Conservation (phyloP, 441 rosid genomes). For the Oxalis stricta region DNA sequence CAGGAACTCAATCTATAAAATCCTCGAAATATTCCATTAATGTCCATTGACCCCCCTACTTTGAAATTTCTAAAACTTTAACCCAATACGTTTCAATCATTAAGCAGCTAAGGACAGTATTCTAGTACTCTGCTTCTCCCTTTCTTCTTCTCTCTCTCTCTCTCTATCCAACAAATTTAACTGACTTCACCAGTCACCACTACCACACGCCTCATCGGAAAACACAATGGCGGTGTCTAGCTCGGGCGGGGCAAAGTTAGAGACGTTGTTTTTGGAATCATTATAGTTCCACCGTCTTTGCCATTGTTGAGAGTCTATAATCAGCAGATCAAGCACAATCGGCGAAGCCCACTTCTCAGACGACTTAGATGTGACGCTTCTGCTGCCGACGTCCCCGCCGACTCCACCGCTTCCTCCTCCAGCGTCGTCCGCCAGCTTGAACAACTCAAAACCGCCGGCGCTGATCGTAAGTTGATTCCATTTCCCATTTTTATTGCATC, state of each 20-base stretch:
- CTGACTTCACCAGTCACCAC: background rate
- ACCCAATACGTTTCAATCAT: too few relatives aligned
- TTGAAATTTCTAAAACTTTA: too few relatives aligned
- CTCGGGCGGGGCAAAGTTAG: conserved; percentile 31
- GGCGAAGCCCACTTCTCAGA: conserved; percentile 17
- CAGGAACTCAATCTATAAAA: too few relatives aligned
- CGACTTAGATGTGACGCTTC: conserved; percentile 41
- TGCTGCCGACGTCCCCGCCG: conserved; percentile 19
- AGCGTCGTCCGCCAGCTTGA: conserved; percentile 68
- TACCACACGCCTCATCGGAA: conserved; percentile 3
- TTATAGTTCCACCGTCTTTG: conserved; percentile 23
- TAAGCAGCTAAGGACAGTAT: too few relatives aligned
- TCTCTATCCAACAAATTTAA: too few relatives aligned
- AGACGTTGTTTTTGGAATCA: conserved; percentile 27
- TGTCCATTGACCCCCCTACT: too few relatives aligned
- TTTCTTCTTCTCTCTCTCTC: too few relatives aligned
- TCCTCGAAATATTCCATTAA: too few relatives aligned
- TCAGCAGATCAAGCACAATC: conserved; percentile 20
- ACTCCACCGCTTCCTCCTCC: conserved; percentile 17
- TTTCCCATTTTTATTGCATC: background rate
- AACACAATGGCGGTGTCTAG: conserved; percentile 2
- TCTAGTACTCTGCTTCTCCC: too few relatives aligned
- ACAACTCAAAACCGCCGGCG: conserved; percentile 75
- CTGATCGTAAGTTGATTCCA: conserved; percentile 38
- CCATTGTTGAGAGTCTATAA: conserved; percentile 24